Percentiles rank a stretch among this genome's conserved stretches.
Conservation (phyloP, 192 early-diverging fungal species). For the Podila epigama region DNA sequence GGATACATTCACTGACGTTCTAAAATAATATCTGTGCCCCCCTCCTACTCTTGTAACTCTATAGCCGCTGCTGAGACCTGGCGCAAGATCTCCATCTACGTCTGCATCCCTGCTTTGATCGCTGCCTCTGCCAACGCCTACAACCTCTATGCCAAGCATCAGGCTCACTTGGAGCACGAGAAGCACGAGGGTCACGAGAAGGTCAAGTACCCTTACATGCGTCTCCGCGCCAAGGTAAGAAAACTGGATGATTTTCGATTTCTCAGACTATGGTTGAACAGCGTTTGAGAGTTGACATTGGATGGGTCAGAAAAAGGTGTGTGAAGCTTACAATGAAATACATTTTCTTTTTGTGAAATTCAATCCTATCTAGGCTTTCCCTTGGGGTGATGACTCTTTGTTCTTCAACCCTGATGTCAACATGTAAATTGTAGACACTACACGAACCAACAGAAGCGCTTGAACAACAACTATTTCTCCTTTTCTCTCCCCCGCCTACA, state of each 20-base stretch:
- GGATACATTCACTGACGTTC: no score
- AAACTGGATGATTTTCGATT: neutral
- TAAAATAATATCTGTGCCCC: no score
- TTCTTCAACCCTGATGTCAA: conserved; percentile 49
- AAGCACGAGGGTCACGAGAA: conserved; percentile 46
- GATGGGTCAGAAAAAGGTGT: neutral
- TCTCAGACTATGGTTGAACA: no score
- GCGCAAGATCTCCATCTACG: conserved; percentile 54
- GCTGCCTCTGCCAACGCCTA: conserved; percentile 46
- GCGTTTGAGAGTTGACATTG: no score
- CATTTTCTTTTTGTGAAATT: neutral
- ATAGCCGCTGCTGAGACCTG: conserved; percentile 50
- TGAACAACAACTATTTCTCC: neutral
- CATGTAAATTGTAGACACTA: conserved; percentile 19
- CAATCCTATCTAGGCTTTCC: conserved; percentile 35
- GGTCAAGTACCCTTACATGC: conserved; percentile 50
- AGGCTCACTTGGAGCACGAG: conserved; percentile 51
- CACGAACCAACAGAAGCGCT: neutral
- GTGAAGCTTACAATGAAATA: neutral
- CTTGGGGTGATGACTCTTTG: conserved; percentile 49
- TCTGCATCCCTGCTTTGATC: conserved; percentile 41
- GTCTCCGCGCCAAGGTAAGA: conserved; percentile 48
- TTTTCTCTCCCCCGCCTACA: neutral
- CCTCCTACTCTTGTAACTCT: neutral
- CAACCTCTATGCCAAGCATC: conserved; percentile 48